These are phyloP conservation scores for Myriosclerotinia duriaeana DNA, from an alignment of 2,329 filamentous ascomycete genomes.

Conservation along the genomic window DNA sequence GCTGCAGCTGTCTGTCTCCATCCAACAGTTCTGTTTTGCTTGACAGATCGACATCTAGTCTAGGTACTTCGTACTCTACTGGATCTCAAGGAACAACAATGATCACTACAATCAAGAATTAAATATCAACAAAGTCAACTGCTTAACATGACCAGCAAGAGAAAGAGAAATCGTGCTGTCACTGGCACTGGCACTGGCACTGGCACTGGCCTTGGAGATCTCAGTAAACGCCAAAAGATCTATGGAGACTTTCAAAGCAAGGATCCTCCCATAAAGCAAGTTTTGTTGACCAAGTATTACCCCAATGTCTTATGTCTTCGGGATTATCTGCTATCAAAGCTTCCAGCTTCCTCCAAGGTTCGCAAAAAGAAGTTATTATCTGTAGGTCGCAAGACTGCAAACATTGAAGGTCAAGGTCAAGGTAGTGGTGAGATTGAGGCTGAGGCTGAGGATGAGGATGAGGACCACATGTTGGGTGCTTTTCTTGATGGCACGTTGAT, in stretches of 20 bases:
- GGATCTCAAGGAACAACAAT: not conserved
- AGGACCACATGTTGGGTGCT: slow-evolving; percentile 23
- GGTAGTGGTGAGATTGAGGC: slow-evolving; percentile 11
- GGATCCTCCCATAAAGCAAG: slow-evolving; percentile 49
- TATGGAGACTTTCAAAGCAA: slow-evolving; percentile 23
- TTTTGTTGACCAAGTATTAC: slow-evolving; percentile 70
- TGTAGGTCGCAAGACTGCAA: slow-evolving; percentile 36
- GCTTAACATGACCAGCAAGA: slow-evolving; percentile 24
- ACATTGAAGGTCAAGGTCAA: not conserved
- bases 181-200: not conserved
- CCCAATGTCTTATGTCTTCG: slow-evolving; percentile 64
- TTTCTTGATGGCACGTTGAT: slow-evolving; percentile 40
- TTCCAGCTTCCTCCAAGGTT: slow-evolving; percentile 66
- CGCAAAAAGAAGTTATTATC: slow-evolving; percentile 52
- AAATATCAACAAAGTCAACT: not conserved
- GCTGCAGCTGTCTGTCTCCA: not conserved
- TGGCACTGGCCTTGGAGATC: slow-evolving; percentile 26
- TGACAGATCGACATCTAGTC: slow-evolving; percentile 4
- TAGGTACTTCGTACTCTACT: no score
- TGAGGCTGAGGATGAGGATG: slow-evolving; percentile 15
- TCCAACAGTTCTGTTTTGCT: not conserved
- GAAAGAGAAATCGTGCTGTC: slow-evolving; percentile 42
- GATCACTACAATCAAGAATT: not conserved
- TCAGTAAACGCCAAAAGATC: slow-evolving; percentile 37
- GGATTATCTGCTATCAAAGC: slow-evolving; percentile 64